Conservation (phyloP, 2,329 filamentous ascomycete genomes). For the Penicillium freii region DNA sequence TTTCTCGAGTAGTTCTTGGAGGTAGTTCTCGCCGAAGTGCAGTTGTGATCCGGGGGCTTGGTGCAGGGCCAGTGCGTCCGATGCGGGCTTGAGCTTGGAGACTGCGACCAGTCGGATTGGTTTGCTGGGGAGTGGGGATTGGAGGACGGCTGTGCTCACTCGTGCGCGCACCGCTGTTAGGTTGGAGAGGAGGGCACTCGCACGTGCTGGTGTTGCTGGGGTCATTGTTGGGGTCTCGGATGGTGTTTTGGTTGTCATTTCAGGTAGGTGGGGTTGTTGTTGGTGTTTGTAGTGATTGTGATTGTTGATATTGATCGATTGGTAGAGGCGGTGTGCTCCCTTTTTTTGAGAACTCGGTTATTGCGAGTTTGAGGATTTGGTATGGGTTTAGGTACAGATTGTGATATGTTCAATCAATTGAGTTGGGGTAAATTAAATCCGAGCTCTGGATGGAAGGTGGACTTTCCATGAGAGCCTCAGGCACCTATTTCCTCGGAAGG, state of each 20-base stretch:
- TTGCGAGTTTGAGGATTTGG: neutral
- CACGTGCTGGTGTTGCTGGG: slow-evolving; percentile 53
- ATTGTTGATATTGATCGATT: neutral
- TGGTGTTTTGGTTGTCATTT: slow-evolving; percentile 11
- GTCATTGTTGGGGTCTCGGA: slow-evolving; percentile 50
- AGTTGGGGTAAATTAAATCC: neutral
- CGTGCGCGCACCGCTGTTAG: slow-evolving; percentile 60
- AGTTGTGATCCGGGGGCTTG: slow-evolving; percentile 57
- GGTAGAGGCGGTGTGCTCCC: neutral
- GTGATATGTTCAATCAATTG: neutral
- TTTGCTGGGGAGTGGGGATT: slow-evolving; percentile 19
- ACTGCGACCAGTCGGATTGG: slow-evolving; percentile 77
- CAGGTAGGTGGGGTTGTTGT: slow-evolving; percentile 2
- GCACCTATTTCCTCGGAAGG: slow-evolving; percentile 13
- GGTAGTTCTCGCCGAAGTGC: slow-evolving; percentile 97
- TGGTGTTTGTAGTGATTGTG: neutral
- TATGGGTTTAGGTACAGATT: neutral
- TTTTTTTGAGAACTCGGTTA: neutral
- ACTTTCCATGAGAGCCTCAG: slow-evolving; percentile 17
- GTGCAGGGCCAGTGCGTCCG: slow-evolving; percentile 84
- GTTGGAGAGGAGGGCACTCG: slow-evolving; percentile 61
- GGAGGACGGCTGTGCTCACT: slow-evolving; percentile 51
- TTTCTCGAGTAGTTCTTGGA: slow-evolving; percentile 85
- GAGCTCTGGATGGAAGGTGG: neutral
- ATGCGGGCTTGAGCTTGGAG: slow-evolving; percentile 91